Evolutionary conservation across 768 basidiomycete species (phyloP), one percentile per base, ranked within the genome.

Genomic region (Strobilomyces confusus): DNA sequence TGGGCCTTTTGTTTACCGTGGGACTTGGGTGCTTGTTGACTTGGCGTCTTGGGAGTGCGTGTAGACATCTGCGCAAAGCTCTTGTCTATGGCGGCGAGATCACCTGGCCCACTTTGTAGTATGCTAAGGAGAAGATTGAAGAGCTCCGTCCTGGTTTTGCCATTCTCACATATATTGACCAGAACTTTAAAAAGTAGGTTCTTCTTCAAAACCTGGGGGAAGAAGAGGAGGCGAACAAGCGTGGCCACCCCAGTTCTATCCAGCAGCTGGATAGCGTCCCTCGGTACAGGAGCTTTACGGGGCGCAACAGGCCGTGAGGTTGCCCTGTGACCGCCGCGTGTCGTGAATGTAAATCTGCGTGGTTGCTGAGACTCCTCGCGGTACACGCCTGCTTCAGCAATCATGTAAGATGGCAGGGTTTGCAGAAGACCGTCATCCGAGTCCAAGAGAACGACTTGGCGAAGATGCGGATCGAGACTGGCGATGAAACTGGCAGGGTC

Each of bases 71-170:
- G 94, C 3, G 92, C 80, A 69, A 97, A 95, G 65, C 91, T 93
- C 65, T 87, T 90, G 72, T 98, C 97, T 20, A 98, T 91, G 2
- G 89, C 84, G 2, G 86, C 84, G 25, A 95, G 78, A 69, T 98
- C 97, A 17, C 90, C 92, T 3, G 94, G 87, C 14, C 95, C 95
- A 61, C 95, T 97, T 69, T 98, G 94, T 7, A 98, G 75, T 56
- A 98, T 92, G 56, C 83, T 87, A n/a, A 99, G 78, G 20, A 99
- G 81, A 14, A 98, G 80, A 64, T 95, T 97, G 77, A 99, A 90
- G 22, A 98, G 76, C 60, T 99, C 97, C 6, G 83, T 84, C 19
- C 97, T 81, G 0, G 95, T 94, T 64, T 88, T 91, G 3, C 83
- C 75, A 66, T 99, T 99, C 73, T 98, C 95, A 73, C 94, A 99